Evolutionary conservation across 2,329 filamentous ascomycete genomes (phyloP).

Genomic region (Trichoderma sp.): DNA sequence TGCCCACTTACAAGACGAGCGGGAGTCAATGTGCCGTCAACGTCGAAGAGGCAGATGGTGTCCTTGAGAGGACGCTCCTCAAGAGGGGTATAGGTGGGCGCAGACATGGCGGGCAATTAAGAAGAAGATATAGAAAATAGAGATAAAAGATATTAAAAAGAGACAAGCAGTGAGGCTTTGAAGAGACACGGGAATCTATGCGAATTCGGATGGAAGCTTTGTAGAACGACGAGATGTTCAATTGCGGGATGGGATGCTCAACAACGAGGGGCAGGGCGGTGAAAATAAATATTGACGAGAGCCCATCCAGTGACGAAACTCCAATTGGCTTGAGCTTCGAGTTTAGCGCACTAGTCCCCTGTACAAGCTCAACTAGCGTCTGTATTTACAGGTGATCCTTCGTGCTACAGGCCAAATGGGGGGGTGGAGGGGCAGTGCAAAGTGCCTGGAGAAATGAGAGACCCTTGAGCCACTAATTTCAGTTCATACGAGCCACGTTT

Average conservation of each 20-base stretch:
- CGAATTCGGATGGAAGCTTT: not conserved
- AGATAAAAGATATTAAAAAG: not conserved
- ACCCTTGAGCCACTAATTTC: slow-evolving; percentile 15
- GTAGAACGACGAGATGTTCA: not conserved
- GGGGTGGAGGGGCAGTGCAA: not conserved
- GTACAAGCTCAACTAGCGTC: not conserved
- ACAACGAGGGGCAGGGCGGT: not conserved
- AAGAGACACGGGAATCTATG: not conserved
- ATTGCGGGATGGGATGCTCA: not conserved
- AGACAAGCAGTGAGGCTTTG: not conserved
- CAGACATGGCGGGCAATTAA: slow-evolving; percentile 40
- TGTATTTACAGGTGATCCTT: not conserved
- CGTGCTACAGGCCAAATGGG: not conserved
- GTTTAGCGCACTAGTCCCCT: not conserved
- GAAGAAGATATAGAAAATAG: too few relatives aligned
- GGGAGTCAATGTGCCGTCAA: slow-evolving; percentile 86
- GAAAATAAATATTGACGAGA: not conserved
- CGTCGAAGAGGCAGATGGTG: slow-evolving; percentile 94
- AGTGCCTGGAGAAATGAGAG: not conserved
- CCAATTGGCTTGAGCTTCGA: not conserved
- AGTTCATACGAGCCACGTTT: slow-evolving; percentile 16
- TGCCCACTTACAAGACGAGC: slow-evolving; percentile 64
- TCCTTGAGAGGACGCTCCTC: slow-evolving; percentile 83
- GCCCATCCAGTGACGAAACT: slow-evolving; percentile 1
- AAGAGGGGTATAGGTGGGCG: slow-evolving; percentile 65